Evolutionary conservation across 805 yeast species (phyloP).

Genomic region (Kuraishia ogatae): DNA sequence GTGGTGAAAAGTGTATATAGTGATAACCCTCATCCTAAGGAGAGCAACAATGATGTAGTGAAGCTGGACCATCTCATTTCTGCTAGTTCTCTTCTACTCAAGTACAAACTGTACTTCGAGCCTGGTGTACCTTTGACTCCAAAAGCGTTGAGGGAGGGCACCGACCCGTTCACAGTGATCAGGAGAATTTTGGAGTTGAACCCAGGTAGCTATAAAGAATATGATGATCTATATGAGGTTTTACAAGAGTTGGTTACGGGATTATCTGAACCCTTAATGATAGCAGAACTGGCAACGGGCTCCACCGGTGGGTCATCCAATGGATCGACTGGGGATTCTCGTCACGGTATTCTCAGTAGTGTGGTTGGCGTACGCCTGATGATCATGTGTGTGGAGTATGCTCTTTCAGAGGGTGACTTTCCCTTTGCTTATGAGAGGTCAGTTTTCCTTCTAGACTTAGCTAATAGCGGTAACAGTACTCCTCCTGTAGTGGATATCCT

Average conservation of each 20-base stretch:
- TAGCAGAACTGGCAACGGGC: too few species aligned
- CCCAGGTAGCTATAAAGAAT: constrained; percentile 37
- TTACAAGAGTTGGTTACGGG: constrained; percentile 31
- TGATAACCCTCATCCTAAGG: too few species aligned
- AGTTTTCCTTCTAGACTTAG: constrained; percentile 25
- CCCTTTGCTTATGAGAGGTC: constrained; percentile 41
- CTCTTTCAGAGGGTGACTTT: constrained; percentile 57
- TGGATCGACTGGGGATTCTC: too few species aligned
- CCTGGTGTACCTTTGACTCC: constrained; percentile 23
- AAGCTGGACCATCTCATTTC: constrained; percentile 10
- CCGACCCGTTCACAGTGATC: constrained; percentile 17
- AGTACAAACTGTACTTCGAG: constrained; percentile 20
- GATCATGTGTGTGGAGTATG: constrained; percentile 53
- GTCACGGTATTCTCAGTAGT: too few species aligned
- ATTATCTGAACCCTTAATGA: too few species aligned
- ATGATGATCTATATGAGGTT: constrained; percentile 31
- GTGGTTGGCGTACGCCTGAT: constrained; percentile 21
- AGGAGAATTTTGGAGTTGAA: constrained; percentile 41
- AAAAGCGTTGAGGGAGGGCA: constrained; percentile 12
- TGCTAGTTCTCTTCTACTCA: constrained; percentile 13
- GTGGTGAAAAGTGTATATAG: constrained; percentile 7
- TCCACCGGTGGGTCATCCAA: too few species aligned
- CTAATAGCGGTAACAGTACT: constrained; percentile 7
- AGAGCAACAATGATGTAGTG: background rate
- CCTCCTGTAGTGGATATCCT: constrained; percentile 6